These are phyloP conservation scores for Penicillium longicatenatum DNA, from an alignment of 495 filamentous ascomycete genomes.

Conservation along the genomic window DNA sequence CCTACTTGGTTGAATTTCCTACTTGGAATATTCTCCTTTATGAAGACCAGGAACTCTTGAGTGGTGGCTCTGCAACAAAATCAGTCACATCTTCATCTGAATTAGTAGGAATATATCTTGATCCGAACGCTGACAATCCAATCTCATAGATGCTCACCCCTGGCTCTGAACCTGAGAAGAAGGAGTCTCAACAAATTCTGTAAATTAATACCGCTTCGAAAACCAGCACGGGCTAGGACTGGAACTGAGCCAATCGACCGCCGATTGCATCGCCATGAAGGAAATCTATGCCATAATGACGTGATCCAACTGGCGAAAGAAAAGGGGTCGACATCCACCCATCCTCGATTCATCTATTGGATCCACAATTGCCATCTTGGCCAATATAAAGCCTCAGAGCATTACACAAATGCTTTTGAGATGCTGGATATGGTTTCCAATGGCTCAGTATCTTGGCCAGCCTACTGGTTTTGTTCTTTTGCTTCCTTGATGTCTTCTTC, in stretches of 20 bases:
- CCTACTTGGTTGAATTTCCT: background rate
- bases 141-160: slow-evolving; percentile 52
- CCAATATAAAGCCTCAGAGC: background rate
- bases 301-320: background rate
- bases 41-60: background rate
- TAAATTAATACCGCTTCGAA: slow-evolving; percentile 36
- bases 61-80: background rate
- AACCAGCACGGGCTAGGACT: slow-evolving; percentile 19
- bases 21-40: background rate
- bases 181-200: slow-evolving; percentile 42
- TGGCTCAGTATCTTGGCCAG: background rate
- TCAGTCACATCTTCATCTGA: background rate
- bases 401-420: background rate
- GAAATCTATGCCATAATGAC: background rate
- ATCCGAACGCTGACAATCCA: background rate
- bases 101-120: background rate
- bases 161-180: slow-evolving; percentile 37
- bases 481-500: slow-evolving; percentile 32
- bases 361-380: background rate
- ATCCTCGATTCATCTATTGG: background rate
- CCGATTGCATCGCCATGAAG: slow-evolving; percentile 4
- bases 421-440: background rate
- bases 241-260: slow-evolving; percentile 10
- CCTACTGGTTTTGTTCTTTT: slow-evolving; percentile 15
- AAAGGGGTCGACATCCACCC: background rate